Conservation (phyloP, 2,329 filamentous ascomycete genomes). For the Pseudogymnoascus sp. region DNA sequence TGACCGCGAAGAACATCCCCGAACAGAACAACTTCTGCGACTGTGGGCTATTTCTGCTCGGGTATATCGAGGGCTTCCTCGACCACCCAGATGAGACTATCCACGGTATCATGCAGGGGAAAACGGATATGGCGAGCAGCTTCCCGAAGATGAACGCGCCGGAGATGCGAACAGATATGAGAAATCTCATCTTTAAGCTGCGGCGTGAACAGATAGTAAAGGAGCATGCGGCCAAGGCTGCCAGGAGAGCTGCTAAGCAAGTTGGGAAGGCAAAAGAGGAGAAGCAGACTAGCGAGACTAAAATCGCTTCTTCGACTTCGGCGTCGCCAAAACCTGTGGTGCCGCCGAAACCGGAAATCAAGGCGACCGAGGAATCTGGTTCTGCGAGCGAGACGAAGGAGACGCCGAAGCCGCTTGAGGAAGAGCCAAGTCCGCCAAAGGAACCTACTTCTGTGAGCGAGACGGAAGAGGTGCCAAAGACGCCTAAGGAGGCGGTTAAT, state of each 20-base stretch:
- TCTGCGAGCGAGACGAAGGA: neutral
- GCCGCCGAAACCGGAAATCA: neutral
- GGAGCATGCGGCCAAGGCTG: conserved; percentile 22
- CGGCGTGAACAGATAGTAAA: conserved; percentile 47
- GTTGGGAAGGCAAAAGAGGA: neutral
- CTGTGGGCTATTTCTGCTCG: conserved; percentile 79
- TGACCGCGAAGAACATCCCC: conserved; percentile 69
- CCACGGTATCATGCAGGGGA: conserved; percentile 52
- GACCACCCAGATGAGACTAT: conserved; percentile 64
- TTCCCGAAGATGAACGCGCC: conserved; percentile 39
- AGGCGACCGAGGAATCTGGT: neutral
- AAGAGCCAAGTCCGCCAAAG: neutral
- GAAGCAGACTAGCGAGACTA: neutral
- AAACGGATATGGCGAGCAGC: conserved; percentile 31
- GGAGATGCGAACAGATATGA: conserved; percentile 55
- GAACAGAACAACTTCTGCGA: conserved; percentile 78
- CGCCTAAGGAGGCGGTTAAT: neutral
- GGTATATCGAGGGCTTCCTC: conserved; percentile 77
- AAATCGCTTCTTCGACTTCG: neutral
- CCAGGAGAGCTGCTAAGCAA: neutral
- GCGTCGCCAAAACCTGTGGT: neutral
- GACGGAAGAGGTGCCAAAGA: neutral
- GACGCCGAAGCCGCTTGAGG: too few species aligned
- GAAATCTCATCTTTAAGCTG: conserved; percentile 56
- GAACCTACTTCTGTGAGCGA: neutral